Percentiles rank a stretch among this genome's conserved stretches.
Evolutionary conservation across 768 basidiomycete genomes (phyloP).

Genomic region (Kwoniella sp.): DNA sequence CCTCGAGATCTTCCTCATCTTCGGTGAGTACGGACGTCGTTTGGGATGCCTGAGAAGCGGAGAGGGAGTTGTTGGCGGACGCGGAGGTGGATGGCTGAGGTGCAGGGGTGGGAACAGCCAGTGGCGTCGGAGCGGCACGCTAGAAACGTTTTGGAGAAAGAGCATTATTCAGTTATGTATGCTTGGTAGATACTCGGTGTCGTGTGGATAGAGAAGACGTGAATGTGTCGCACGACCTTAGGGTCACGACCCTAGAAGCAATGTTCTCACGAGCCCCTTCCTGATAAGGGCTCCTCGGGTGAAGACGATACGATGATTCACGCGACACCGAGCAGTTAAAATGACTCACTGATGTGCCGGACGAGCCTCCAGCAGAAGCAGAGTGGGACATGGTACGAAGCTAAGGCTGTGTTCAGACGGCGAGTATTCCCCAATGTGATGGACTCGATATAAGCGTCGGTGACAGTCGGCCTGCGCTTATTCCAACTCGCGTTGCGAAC

Average conservation of each 20-base stretch:
- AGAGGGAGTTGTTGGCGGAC: constrained; percentile 33
- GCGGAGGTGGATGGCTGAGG: constrained; percentile 39
- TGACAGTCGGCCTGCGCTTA: not conserved
- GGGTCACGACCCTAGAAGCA: not conserved
- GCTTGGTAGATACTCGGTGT: too few species aligned
- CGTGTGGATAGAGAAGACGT: not conserved
- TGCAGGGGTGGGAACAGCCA: constrained; percentile 27
- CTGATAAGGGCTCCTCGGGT: constrained; percentile 19
- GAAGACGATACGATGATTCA: not conserved
- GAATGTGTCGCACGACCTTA: constrained; percentile 15
- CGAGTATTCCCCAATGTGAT: not conserved
- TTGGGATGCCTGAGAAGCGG: constrained; percentile 36
- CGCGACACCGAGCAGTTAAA: not conserved
- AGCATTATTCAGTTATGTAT: too few species aligned
- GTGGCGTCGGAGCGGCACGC: constrained; percentile 26
- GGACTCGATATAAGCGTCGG: not conserved
- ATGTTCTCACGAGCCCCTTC: constrained; percentile 9
- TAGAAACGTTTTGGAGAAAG: constrained; percentile 4
- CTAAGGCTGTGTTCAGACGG: not conserved
- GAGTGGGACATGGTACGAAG: constrained; percentile 14
- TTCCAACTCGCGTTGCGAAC: not conserved
- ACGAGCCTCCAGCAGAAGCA: constrained; percentile 18
- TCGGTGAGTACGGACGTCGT: constrained; percentile 53
- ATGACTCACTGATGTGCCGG: constrained; percentile 18
- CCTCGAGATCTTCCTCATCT: constrained; percentile 80